A percentile compares a stretch with the other conserved stretches of the same genome.
phyloP scores from a whole-genome alignment of 768 basidiomycete genomes.

The Russula emetica region DNA sequence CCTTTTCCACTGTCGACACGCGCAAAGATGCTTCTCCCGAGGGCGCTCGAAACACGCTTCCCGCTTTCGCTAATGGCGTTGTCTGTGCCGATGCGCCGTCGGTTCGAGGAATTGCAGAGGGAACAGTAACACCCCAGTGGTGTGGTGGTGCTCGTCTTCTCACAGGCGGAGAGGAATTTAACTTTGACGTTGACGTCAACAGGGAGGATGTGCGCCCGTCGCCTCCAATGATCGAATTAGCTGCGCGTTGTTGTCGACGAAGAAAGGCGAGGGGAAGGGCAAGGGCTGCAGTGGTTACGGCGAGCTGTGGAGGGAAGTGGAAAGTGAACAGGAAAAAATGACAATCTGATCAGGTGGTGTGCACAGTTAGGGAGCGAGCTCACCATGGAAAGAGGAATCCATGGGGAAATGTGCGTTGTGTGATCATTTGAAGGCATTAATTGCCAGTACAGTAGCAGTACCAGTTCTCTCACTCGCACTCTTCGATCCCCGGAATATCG shows the following conservation, averaged over 20 bases:
- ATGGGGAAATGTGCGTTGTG: slow-evolving; percentile 5
- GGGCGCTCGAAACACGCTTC: neutral
- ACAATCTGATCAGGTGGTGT: neutral
- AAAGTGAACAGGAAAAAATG: neutral
- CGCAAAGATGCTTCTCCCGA: neutral
- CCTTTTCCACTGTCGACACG: slow-evolving; percentile 28
- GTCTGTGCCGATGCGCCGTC: neutral
- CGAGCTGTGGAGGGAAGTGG: slow-evolving; percentile 30
- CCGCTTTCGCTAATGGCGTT: neutral
- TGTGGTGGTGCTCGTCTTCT: slow-evolving; percentile 13
- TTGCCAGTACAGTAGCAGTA: too few relatives aligned
- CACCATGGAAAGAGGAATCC: slow-evolving; percentile 27
- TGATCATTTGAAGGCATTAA: too few relatives aligned
- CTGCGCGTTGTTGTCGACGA: slow-evolving; percentile 31
- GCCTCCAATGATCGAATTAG: neutral
- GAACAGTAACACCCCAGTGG: neutral
- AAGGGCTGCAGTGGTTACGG: slow-evolving; percentile 34
- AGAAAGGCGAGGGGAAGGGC: slow-evolving; percentile 33
- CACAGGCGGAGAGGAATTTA: slow-evolving; percentile 27
- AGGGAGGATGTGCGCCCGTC: slow-evolving; percentile 17
- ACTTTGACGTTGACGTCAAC: neutral
- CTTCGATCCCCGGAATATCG: neutral
- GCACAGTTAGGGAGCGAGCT: neutral
- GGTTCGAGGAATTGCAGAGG: neutral
- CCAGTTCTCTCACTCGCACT: too few relatives aligned